Conservation (phyloP, 148 eudicot genomes). For the Amaranthus palmeri region DNA sequence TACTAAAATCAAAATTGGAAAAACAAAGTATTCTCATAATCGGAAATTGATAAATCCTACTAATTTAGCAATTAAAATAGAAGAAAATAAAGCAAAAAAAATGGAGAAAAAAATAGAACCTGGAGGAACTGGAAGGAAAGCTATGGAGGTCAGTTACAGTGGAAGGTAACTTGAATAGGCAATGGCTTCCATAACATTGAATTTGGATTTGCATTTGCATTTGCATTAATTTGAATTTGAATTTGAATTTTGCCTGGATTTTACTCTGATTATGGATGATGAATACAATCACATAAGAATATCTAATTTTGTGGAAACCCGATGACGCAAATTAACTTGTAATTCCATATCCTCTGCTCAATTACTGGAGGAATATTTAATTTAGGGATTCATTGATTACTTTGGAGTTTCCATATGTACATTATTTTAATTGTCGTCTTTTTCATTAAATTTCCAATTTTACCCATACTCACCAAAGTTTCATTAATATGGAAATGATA, state of each 20-base stretch:
- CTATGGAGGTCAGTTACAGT: neutral
- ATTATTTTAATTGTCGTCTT: too few species aligned
- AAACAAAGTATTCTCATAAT: neutral
- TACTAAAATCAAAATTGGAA: neutral
- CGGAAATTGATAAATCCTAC: neutral
- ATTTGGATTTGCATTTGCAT: slow-evolving; percentile 10
- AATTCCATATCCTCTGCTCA: neutral
- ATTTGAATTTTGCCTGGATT: neutral
- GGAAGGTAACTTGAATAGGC: slow-evolving; percentile 11
- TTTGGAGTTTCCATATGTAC: too few species aligned
- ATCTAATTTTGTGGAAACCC: neutral
- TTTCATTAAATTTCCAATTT: too few species aligned
- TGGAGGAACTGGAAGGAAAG: slow-evolving; percentile 7
- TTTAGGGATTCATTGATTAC: too few species aligned
- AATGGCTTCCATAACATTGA: slow-evolving; percentile 7
- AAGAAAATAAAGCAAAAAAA: neutral
- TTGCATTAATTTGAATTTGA: neutral
- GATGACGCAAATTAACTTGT: neutral
- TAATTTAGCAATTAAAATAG: neutral
- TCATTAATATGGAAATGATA: too few species aligned
- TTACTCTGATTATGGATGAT: too few species aligned
- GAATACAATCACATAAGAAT: neutral
- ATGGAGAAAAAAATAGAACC: slow-evolving; percentile 5
- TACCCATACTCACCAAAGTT: too few species aligned
- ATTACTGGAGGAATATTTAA: too few species aligned